Percentiles rank a stretch among this genome's conserved stretches.
Evolutionary conservation across 768 basidiomycete species (phyloP).

Genomic region (Suillus placidus): DNA sequence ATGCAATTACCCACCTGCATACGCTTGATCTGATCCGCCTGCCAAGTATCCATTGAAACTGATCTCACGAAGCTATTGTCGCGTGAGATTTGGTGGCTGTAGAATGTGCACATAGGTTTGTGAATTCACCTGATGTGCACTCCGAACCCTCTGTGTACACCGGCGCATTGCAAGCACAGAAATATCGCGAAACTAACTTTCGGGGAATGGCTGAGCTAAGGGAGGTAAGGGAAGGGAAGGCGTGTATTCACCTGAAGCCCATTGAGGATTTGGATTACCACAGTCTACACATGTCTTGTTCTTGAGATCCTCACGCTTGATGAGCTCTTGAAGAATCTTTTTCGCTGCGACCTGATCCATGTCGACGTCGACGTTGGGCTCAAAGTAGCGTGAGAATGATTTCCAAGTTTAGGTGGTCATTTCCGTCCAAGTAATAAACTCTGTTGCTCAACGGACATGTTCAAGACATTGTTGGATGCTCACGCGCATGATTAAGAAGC

Average conservation of each 20-base stretch:
- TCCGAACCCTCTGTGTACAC: constrained; percentile 86
- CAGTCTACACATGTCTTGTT: constrained; percentile 87
- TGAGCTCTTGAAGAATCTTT: constrained; percentile 73
- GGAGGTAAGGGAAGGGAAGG: background rate
- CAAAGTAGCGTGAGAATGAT: background rate
- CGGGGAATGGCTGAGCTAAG: constrained; percentile 9
- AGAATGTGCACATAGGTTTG: constrained; percentile 11
- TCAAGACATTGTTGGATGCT: background rate
- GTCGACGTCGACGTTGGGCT: constrained; percentile 21
- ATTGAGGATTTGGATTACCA: constrained; percentile 89
- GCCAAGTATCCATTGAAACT: constrained; percentile 97
- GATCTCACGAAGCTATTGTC: constrained; percentile 80
- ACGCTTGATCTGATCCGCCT: constrained; percentile 80
- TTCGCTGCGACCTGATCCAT: constrained; percentile 67
- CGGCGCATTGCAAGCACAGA: constrained; percentile 89
- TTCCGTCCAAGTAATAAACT: background rate
- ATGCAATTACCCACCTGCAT: constrained; percentile 71
- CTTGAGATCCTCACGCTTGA: constrained; percentile 66
- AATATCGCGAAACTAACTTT: constrained; percentile 77
- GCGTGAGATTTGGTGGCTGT: constrained; percentile 5
- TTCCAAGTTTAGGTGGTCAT: background rate
- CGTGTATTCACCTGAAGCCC: constrained; percentile 72
- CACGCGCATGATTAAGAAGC: background rate
- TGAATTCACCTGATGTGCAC: constrained; percentile 78
- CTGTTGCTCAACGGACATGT: background rate